Evolutionary conservation across 2,329 filamentous ascomycete species (phyloP).

Genomic region (Clarireedia paspali): DNA sequence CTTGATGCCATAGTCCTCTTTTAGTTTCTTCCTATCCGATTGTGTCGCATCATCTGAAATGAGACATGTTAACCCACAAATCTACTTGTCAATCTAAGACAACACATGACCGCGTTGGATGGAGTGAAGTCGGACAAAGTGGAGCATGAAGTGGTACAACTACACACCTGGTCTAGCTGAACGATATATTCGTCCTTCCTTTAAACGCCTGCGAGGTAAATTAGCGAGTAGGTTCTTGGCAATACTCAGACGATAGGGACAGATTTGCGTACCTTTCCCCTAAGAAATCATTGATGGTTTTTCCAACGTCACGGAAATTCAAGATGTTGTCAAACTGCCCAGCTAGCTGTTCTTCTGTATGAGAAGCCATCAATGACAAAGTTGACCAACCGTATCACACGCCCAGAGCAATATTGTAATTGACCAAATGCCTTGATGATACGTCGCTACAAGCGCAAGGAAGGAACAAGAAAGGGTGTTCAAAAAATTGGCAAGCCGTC

Average conservation of each 20-base stretch:
- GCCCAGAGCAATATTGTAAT: too few relatives aligned
- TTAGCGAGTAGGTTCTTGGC: conserved; percentile 6
- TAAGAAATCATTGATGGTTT: conserved; percentile 53
- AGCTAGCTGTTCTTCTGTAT: neutral
- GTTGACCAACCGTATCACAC: too few relatives aligned
- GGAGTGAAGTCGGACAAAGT: neutral
- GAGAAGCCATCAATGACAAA: conserved; percentile 28
- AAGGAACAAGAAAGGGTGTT: too few relatives aligned
- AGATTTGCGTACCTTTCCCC: conserved; percentile 41
- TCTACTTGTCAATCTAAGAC: too few relatives aligned
- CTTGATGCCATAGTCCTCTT: conserved; percentile 53
- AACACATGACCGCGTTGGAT: neutral
- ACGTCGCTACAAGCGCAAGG: too few relatives aligned
- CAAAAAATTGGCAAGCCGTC: too few relatives aligned
- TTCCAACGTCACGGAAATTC: conserved; percentile 73
- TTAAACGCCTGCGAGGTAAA: conserved; percentile 35
- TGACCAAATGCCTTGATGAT: too few relatives aligned
- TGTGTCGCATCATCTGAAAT: conserved; percentile 60
- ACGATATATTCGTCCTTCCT: conserved; percentile 58
- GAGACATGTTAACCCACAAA: too few relatives aligned
- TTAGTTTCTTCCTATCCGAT: conserved; percentile 53
- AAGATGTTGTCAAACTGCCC: conserved; percentile 47
- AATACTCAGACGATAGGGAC: neutral
- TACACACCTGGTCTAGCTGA: conserved; percentile 53
- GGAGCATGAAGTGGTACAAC: neutral